A percentile compares a stretch with the other conserved stretches of the same genome.
Conservation (phyloP, 176 grass and related monocot species). For the Carex cristatella region DNA sequence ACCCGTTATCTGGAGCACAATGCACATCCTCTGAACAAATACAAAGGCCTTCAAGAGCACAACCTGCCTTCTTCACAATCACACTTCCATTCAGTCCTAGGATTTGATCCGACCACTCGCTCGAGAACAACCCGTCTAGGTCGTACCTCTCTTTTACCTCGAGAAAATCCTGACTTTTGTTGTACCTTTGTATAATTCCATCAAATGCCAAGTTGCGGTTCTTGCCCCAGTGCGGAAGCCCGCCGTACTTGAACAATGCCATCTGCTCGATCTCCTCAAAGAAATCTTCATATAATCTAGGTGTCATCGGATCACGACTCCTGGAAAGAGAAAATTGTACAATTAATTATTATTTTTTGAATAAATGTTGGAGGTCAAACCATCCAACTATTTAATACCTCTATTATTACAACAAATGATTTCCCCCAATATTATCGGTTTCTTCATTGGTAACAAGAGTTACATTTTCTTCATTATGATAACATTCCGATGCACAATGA, state of each 20-base stretch:
- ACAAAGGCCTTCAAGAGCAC: slow-evolving; percentile 53
- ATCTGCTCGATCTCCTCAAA: slow-evolving; percentile 60
- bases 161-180: slow-evolving; percentile 22
- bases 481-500: too few species aligned
- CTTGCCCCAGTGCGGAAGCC: slow-evolving; percentile 64
- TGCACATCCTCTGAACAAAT: slow-evolving; percentile 39
- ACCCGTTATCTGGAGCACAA: slow-evolving; percentile 37
- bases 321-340: background rate
- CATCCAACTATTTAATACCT: too few species aligned
- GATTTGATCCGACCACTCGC: slow-evolving; percentile 38
- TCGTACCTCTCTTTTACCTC: slow-evolving; percentile 35
- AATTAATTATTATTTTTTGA: too few species aligned
- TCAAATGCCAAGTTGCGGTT: slow-evolving; percentile 49
- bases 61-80: slow-evolving; percentile 29
- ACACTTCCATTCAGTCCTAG: slow-evolving; percentile 26
- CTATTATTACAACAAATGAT: too few species aligned
- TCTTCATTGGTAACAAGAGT: too few species aligned
- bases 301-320: slow-evolving; percentile 21
- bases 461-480: too few species aligned
- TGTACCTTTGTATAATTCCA: slow-evolving; percentile 17
- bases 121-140: slow-evolving; percentile 36
- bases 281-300: slow-evolving; percentile 34
- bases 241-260: slow-evolving; percentile 48
- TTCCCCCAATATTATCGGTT: too few species aligned
- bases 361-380: too few species aligned